phyloP scores from a whole-genome alignment of 495 filamentous ascomycete species.

The Lineolata rhizophorae region DNA sequence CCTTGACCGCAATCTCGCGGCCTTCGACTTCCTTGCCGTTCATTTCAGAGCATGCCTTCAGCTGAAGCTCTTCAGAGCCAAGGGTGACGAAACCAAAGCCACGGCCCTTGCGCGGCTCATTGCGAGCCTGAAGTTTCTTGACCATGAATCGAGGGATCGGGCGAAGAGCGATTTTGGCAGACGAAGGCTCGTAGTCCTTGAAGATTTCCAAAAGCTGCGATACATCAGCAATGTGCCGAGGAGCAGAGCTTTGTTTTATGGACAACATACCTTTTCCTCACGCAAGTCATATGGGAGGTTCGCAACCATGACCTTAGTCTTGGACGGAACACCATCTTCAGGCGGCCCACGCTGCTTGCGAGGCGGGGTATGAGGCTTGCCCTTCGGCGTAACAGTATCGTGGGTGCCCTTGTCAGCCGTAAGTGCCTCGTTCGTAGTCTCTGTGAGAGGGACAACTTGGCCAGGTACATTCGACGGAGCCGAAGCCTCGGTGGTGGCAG shows the following conservation, averaged over 20 bases:
- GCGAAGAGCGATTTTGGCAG: constrained; percentile 93
- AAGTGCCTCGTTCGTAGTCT: constrained; percentile 35
- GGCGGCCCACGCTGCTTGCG: constrained; percentile 78
- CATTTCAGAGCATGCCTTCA: constrained; percentile 94
- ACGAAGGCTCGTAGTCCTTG: constrained; percentile 63
- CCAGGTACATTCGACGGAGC: constrained; percentile 29
- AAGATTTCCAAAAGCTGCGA: constrained; percentile 93
- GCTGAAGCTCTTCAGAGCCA: constrained; percentile 81
- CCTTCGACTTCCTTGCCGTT: constrained; percentile 97
- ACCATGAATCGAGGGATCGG: constrained; percentile 99
- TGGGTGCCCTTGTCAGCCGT: constrained; percentile 26
- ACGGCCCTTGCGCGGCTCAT: constrained; percentile 96
- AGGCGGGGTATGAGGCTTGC: constrained; percentile 24
- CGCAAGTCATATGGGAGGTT: constrained; percentile 95
- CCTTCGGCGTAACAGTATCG: constrained; percentile 18
- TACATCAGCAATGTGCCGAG: neutral
- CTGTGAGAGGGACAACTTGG: constrained; percentile 31
- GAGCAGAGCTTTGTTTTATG: neutral
- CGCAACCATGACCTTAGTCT: constrained; percentile 99
- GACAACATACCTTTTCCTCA: constrained; percentile 65
- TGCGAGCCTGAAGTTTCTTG: constrained; percentile 94
- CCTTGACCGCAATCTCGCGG: constrained; percentile 98
- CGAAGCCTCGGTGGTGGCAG: constrained; percentile 16
- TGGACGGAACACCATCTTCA: constrained; percentile 92
- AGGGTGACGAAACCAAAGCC: constrained; percentile 97